Conservation (phyloP, 495 filamentous ascomycete genomes). For the Penicillium steckii region DNA sequence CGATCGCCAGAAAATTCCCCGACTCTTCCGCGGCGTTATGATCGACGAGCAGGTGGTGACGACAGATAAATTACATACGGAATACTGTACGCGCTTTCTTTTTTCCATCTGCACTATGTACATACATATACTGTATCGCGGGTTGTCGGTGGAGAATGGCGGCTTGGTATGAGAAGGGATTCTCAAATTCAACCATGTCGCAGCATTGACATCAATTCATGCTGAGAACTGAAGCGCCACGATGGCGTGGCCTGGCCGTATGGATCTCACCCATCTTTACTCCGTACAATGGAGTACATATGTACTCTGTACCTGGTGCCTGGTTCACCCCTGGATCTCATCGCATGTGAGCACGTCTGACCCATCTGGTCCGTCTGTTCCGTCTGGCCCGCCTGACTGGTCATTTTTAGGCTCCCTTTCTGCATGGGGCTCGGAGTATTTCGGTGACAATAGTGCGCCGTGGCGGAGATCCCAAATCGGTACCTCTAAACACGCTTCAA, state of each 20-base stretch:
- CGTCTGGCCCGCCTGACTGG: background rate
- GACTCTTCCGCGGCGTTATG: background rate
- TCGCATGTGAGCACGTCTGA: slow-evolving; percentile 5
- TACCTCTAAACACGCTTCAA: background rate
- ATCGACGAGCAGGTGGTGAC: background rate
- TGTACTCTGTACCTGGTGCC: background rate
- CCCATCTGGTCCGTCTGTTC: background rate
- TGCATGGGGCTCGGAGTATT: slow-evolving; percentile 12
- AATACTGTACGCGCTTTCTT: too few relatives aligned
- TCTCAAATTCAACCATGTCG: slow-evolving; percentile 13
- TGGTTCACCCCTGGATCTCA: background rate
- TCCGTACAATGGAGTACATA: background rate
- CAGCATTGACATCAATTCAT: background rate
- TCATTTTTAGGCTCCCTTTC: background rate
- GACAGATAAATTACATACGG: background rate
- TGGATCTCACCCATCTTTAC: background rate
- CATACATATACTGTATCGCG: background rate
- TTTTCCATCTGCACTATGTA: background rate
- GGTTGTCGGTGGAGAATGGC: background rate
- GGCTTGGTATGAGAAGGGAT: slow-evolving; percentile 13
- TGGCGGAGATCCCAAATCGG: background rate
- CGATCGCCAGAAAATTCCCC: slow-evolving; percentile 2
- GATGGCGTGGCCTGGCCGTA: background rate
- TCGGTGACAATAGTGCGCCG: slow-evolving; percentile 12
- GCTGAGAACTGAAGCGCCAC: background rate